Percentiles rank a stretch among this genome's conserved stretches.
phyloP scores from a whole-genome alignment of 2,329 filamentous ascomycete species.

The Colletotrichum truncatum region DNA sequence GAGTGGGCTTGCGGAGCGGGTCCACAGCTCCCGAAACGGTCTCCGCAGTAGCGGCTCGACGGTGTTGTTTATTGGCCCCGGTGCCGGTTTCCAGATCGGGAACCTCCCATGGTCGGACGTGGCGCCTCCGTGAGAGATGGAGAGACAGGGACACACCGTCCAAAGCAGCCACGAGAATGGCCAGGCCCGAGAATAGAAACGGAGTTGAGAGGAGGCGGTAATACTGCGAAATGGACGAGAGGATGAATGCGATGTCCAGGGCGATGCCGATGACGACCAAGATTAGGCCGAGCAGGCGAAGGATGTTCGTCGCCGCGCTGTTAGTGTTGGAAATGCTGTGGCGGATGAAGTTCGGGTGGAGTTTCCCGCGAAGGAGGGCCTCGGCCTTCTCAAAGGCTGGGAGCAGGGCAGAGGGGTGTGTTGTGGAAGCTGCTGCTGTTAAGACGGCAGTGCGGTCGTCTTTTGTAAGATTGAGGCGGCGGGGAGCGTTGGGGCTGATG shows the following conservation, averaged over 20 bases:
- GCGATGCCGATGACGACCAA: slow-evolving; percentile 37
- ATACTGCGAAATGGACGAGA: slow-evolving; percentile 39
- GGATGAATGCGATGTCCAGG: slow-evolving; percentile 42
- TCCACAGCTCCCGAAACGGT: slow-evolving; percentile 30
- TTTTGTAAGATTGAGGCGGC: slow-evolving; percentile 47
- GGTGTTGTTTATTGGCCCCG: slow-evolving; percentile 20
- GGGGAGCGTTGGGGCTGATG: slow-evolving; percentile 43
- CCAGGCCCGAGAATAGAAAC: slow-evolving; percentile 46
- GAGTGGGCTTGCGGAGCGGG: slow-evolving; percentile 31
- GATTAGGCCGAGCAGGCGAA: slow-evolving; percentile 34
- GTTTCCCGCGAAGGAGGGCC: slow-evolving; percentile 43
- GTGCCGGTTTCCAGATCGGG: slow-evolving; percentile 42
- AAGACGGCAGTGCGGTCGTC: slow-evolving; percentile 49
- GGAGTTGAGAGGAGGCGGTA: slow-evolving; percentile 40
- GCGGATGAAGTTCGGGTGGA: slow-evolving; percentile 49
- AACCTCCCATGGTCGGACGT: slow-evolving; percentile 50
- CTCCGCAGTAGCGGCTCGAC: slow-evolving; percentile 26
- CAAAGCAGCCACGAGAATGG: slow-evolving; percentile 43
- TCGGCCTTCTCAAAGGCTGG: slow-evolving; percentile 49
- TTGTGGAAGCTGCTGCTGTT: slow-evolving; percentile 50
- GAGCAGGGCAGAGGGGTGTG: slow-evolving; percentile 53
- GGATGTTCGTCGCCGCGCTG: slow-evolving; percentile 41
- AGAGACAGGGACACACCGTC: slow-evolving; percentile 48
- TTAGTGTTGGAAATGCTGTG: slow-evolving; percentile 50
- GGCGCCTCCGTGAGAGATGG: slow-evolving; percentile 40